Evolutionary conservation across 305 asterid species (phyloP).

Genomic region (Andrographis paniculata): DNA sequence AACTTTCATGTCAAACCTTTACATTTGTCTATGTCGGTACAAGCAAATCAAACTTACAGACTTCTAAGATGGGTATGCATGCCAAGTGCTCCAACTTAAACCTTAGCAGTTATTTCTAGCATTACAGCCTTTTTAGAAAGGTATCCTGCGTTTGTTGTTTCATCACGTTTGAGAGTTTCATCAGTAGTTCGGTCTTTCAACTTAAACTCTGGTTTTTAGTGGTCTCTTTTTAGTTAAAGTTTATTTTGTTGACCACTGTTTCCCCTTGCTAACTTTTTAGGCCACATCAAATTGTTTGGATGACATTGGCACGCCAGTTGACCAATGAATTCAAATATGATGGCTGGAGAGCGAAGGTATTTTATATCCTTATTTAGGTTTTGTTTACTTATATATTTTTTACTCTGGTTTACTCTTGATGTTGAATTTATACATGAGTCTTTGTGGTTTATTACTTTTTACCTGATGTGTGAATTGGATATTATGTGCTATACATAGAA

Average conservation of each 20-base stretch:
- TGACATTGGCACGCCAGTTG: slow-evolving; percentile 52
- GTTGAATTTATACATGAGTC: not conserved
- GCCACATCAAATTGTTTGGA: slow-evolving; percentile 35
- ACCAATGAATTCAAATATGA: slow-evolving; percentile 79
- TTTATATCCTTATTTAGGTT: not conserved
- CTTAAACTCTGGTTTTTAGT: no score
- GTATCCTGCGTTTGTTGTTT: no score
- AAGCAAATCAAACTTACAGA: no score
- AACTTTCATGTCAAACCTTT: no score
- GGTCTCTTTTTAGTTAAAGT: not conserved
- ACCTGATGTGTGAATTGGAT: not conserved
- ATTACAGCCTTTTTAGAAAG: no score
- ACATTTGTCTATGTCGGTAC: no score
- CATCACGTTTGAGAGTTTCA: no score
- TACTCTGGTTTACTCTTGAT: not conserved
- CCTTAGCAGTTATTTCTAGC: no score
- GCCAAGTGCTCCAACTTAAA: no score
- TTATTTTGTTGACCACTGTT: not conserved
- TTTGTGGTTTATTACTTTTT: not conserved
- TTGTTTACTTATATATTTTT: not conserved
- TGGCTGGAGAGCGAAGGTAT: slow-evolving; percentile 93
- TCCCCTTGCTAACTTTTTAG: slow-evolving; percentile 24
- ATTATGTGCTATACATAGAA: not conserved
- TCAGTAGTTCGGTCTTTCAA: no score
- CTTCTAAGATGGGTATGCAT: no score